Evolutionary conservation across 257 asterid species (phyloP), one percentile per base, ranked within the genome.

Genomic region (Cruciata laevipes): DNA sequence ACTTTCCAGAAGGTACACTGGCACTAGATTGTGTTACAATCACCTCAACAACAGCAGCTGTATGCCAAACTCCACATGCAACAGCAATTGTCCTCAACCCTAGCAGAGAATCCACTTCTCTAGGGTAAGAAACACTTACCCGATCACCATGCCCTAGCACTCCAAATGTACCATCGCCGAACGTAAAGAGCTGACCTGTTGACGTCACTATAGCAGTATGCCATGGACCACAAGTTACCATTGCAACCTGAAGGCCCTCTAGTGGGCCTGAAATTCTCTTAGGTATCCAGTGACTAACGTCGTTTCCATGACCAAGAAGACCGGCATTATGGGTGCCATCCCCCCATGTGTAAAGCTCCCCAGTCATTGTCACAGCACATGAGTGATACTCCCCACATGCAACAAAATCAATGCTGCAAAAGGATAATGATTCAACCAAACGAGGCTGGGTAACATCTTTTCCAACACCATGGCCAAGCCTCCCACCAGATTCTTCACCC

Each of bases 401-500:
- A 61, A 88, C 91, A 61, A 88, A 88, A 75, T 88, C 96, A 62
- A 91, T 75, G 38, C 79, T 79, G 73, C 82, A 72, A 67, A 79
- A 80, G 23, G 97, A 76, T 66, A 91, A 73, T 16, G 95, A 88
- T 69, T 91, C 98, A 51, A 91, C 85, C 27, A 89, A 73, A 21
- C 82, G 78, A 33, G 98, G 98, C 24, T 83, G 91, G 58, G 74
- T 69, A 18, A 85, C 83, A 40, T 91, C 96, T 70, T 84, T 85
- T 40, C 91, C 90, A 35, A 85, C 80, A 33, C 98, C 96, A 68
- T 89, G 98, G 63, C 98, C 98, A 23, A 92, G 98, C 63, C 96
- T 78, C 13, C 98, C 98, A n/a, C 98, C 98, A 4, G 96, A 87
- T 78, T 92, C 98, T 74, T 92, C 96, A 23, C 98, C 98, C 98